Base-by-base conservation (phyloP, 768 basidiomycete species). In the Boletus sensibilis region DNA sequence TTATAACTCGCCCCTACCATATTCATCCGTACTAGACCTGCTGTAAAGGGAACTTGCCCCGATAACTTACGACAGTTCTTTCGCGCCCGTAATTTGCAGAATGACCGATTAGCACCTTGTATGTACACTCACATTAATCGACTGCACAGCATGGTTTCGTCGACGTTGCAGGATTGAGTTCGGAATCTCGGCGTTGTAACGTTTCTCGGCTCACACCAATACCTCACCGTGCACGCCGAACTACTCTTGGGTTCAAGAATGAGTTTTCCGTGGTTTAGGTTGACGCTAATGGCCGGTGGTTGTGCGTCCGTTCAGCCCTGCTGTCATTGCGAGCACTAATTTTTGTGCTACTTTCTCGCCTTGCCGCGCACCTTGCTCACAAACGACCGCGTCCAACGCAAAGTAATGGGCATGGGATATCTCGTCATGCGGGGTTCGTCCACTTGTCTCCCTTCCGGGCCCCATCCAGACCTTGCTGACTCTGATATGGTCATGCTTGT, bases 371-470 rank as follows among this genome's bases (percentile, higher is more conserved):
- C 41, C 13, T 27, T 31, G 33, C n/a, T 47, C 47, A 35, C 45
- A 39, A 60, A 57, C 20, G 29, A 51, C 35, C 44, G 21, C n/a
- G 42, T 33, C 29, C 29, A 31, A 57, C 51, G 31, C 50, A 35
- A 64, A 86, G 84, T 85, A 59, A 76, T 82, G 73, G 76, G 79
- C 40, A 63, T 79, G 56, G 85, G 85, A 35, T 86, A 84, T 69
- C 59, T 74, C 50, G 68, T 82, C 52, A 87, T 87, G 85, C 82
- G 78, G 72, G 79, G 85, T 85, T 67, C 64, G 72, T 64, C 49
- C 56, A 37, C 57, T 48, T 54, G 51, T 51, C 58, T 33, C 54
- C 52, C 47, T 60, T 38, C 50, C n/a, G 25, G 38, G 31, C 18
- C 12, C 27, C 18, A 14, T 50, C n/a, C 37, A 50, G 31, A 38